Base-by-base conservation (phyloP, 2,329 filamentous ascomycete genomes). In the Aspergillus sp. region DNA sequence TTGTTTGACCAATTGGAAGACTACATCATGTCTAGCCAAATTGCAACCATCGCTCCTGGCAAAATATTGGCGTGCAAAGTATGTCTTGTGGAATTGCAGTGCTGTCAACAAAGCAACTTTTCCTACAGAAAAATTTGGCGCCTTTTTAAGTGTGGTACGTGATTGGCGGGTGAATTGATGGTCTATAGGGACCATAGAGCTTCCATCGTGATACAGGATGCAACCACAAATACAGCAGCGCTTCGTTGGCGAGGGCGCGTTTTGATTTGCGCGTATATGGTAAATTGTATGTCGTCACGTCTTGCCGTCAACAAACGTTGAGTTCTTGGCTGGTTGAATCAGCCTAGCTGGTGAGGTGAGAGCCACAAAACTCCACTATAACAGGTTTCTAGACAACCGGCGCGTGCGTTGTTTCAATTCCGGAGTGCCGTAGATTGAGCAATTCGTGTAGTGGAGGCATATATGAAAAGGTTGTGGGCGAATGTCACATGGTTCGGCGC, bases 101-200 rank as follows among this genome's bases (percentile, higher is more conserved):
- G 27, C 14, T 47, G 44, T 59, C 47, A 56, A 45, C 39, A 55
- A 52, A 35, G 39, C 40, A 54, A 41, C 35, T 44, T 47, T 27
- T 49, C 19, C 31, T 17, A 21, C 33, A 19, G 47, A 55, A 60
- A 62, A 62, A 51, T 57, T 58, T 48, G 59, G 52, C 21, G 52
- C 23, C 52, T 56, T 57, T 66, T 67, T 65, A 64, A 64, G 66
- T 53, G 65, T 31, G 39, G 0, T 66, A 69, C 62, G 67, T 68
- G 65, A 68, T 31, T 12, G 4, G 4, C 60, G 64, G 65, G 57
- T 55, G n/a, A 58, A 65, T 11, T 3, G 53, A 61, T 21, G 44
- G 41, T 25, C 7, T 5, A n/a, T n/a, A 17, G 15, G 19, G 35
- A 31, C 27, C 27, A 31, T 11, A 11, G 8, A 31, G n/a, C n/a